phyloP scores from a whole-genome alignment of 2,329 filamentous ascomycete species.

The Fusarium sp. region DNA sequence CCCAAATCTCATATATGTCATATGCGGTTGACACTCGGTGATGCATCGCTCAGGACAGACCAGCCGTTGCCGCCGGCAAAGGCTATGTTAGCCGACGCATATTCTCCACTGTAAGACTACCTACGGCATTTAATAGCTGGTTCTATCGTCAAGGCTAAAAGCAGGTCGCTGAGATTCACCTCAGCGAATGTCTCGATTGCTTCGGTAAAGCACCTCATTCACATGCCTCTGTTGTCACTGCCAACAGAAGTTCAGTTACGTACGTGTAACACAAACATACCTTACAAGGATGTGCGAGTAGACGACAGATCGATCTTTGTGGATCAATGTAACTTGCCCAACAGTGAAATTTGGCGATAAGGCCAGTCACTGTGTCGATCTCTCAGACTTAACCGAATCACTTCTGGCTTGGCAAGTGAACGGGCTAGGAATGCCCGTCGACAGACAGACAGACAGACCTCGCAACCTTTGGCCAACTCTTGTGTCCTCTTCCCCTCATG shows the following conservation, averaged over 20 bases:
- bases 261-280: slow-evolving; percentile 40
- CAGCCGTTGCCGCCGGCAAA: slow-evolving; percentile 37
- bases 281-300: slow-evolving; percentile 36
- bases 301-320: slow-evolving; percentile 40
- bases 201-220: slow-evolving; percentile 10
- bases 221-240: slow-evolving; percentile 24
- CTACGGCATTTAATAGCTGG: not conserved
- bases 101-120: slow-evolving; percentile 33
- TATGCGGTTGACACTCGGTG: not conserved
- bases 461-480: slow-evolving; percentile 7
- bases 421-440: slow-evolving; percentile 10
- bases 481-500: slow-evolving; percentile 15
- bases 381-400: slow-evolving; percentile 2
- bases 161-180: not conserved
- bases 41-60: slow-evolving; percentile 3
- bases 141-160: not conserved
- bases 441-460: not conserved
- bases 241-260: slow-evolving; percentile 26
- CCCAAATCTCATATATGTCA: slow-evolving; percentile 15
- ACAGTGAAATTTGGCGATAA: slow-evolving; percentile 36
- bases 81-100: slow-evolving; percentile 19
- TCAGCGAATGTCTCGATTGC: not conserved
- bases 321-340: slow-evolving; percentile 32
- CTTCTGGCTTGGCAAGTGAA: slow-evolving; percentile 18
- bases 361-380: slow-evolving; percentile 24